These are phyloP conservation scores for Colletotrichum sp. DNA, from an alignment of 2,329 filamentous ascomycete species.

Conservation along the genomic window DNA sequence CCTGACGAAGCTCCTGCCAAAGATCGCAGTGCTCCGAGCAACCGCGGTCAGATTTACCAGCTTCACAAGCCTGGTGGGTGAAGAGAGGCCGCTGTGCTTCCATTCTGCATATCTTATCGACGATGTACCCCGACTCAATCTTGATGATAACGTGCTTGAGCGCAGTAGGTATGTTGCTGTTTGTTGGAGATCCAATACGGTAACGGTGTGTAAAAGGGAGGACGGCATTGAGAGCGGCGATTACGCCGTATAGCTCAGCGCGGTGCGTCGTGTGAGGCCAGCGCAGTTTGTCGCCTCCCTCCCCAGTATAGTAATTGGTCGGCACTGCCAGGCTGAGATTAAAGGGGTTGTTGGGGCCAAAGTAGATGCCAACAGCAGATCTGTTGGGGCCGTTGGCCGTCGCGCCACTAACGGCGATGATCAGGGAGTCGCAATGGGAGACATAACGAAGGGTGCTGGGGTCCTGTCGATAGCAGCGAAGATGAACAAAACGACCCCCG, in stretches of 20 bases:
- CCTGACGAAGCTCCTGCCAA: neutral
- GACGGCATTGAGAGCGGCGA: neutral
- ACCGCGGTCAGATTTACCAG: too few relatives aligned
- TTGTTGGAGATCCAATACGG: rapidly evolving
- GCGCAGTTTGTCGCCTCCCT: neutral
- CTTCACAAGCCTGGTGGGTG: neutral
- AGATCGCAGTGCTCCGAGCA: neutral
- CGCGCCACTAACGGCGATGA: neutral
- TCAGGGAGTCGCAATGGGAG: neutral
- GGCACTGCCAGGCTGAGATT: neutral
- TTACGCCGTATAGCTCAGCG: neutral
- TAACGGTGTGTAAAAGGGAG: rapidly evolving
- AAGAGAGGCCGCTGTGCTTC: neutral
- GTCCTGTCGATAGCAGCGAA: neutral
- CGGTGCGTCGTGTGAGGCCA: neutral
- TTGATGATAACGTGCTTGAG: neutral
- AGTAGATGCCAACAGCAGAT: neutral
- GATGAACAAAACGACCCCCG: neutral
- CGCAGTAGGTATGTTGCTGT: neutral
- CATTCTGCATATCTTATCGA: neutral
- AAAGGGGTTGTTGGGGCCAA: neutral
- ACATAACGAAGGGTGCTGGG: rapidly evolving
- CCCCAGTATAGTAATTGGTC: rapidly evolving
- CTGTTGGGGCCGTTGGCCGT: neutral
- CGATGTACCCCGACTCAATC: neutral